Conservation (phyloP, 176 grass and related monocot species). For the bread wheat (Triticum aestivum) region IWGSC_CS_RefSeq_v2.1 NC_057804.1:17503167-17503666, state of each 20-base stretch:
- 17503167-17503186: neutral
- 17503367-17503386: conserved; percentile 84
- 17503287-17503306: neutral
- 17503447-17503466: neutral
- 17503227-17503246: neutral
- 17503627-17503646: conserved; percentile 15
- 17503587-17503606: conserved; percentile 31
- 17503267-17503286: conserved; percentile 5
- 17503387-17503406: conserved; percentile 42
- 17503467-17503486: conserved; percentile 13
- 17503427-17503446: conserved; percentile 16
- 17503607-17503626: conserved; percentile 26
- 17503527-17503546: conserved; percentile 42
- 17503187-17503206: neutral
- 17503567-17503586: conserved; percentile 48
- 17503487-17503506: conserved; percentile 23
- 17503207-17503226: neutral
- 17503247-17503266: neutral
- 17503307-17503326: conserved; percentile 44
- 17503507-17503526: conserved; percentile 34
- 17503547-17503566: conserved; percentile 38
- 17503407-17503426: conserved; percentile 13
- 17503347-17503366: conserved; percentile 71
- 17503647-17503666: conserved; percentile 34
- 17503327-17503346: conserved; percentile 74